Percentiles rank a stretch among this genome's conserved stretches.
phyloP scores from a whole-genome alignment of 495 filamentous ascomycete species.

The Amniculicola lignicola region DNA sequence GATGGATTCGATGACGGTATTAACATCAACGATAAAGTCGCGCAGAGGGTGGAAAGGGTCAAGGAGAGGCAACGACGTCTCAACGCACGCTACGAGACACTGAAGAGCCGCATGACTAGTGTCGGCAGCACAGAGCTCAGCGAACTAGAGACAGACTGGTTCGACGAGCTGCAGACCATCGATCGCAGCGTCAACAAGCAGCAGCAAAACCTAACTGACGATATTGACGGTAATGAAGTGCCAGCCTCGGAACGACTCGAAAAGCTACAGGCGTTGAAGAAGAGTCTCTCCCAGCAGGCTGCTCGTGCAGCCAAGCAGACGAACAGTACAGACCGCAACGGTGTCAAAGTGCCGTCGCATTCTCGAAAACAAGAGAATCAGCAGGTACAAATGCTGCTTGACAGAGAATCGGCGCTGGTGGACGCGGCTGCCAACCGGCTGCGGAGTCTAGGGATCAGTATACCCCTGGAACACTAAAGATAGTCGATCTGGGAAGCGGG shows the following conservation, averaged over 20 bases:
- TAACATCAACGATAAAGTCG: slow-evolving; percentile 52
- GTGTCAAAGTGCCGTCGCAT: slow-evolving; percentile 30
- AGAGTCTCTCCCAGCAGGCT: slow-evolving; percentile 27
- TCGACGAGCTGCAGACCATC: slow-evolving; percentile 37
- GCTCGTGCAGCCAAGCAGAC: slow-evolving; percentile 11
- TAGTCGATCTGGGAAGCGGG: not conserved
- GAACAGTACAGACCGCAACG: slow-evolving; percentile 5
- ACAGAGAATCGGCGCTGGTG: slow-evolving; percentile 24
- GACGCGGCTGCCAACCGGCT: slow-evolving; percentile 21
- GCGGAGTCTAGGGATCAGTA: slow-evolving; percentile 20
- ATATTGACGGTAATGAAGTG: slow-evolving; percentile 16
- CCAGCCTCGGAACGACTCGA: slow-evolving; percentile 32
- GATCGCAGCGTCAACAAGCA: slow-evolving; percentile 46
- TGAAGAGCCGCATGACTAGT: slow-evolving; percentile 60
- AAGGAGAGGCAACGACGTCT: slow-evolving; percentile 59
- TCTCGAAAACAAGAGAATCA: slow-evolving; percentile 35
- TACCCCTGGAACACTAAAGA: slow-evolving; percentile 9
- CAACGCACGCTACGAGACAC: slow-evolving; percentile 57
- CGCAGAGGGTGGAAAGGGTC: slow-evolving; percentile 58
- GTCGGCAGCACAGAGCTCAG: slow-evolving; percentile 63
- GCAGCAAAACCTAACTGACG: slow-evolving; percentile 9
- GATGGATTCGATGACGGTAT: slow-evolving; percentile 47
- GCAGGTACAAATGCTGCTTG: slow-evolving; percentile 24
- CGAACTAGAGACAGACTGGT: slow-evolving; percentile 37
- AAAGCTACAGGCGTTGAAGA: slow-evolving; percentile 27